Base-by-base conservation (phyloP, 148 eudicot species). In the Pharnaceum exiguum region DNA sequence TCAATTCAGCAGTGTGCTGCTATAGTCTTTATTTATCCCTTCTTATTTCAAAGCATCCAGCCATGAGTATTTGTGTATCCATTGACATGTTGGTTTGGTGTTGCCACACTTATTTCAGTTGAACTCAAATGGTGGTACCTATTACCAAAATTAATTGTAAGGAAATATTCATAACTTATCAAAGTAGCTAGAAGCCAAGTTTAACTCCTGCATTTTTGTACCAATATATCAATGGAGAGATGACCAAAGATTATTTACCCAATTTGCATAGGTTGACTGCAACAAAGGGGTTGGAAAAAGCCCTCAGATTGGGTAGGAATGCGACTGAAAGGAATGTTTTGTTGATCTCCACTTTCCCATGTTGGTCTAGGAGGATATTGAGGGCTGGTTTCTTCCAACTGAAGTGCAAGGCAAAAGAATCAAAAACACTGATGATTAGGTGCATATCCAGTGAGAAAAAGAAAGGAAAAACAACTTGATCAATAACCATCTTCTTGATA, bases 311-410 rank as follows among this genome's bases (percentile, higher is more conserved):
- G 83, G 23, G 81, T 33, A 16, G 69, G 59, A 50, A 71, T 74
- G 15, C 59, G 76, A 37, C 55, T 73, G 46, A 71, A 74, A 16
- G 75, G 62, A 19, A 53, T 66, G 7, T 63, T 48, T 36, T 75
- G 81, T 40, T 75, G 61, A 49, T 55, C 67, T 58, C 69, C 75
- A 21, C 66, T 69, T 59, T 71, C 90, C 90, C 90, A 81, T 40
- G 72, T 17, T 18, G 50, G 21, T 52, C 48, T 65, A 30, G 62
- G 27, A 7, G 82, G 76, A 18, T 62, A 17, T 13, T 60, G 67
- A 0, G 78, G 63, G 26, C 26, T 60, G 51, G 30, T 32, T 65
- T 84, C 80, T 51, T 84, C 84, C 71, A 84, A 51, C 90, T 84
- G 66, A 42, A 50, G 38, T 6, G 7, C 27, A 17, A 26, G 24